Evolutionary conservation across 179 eudicot genomes (phyloP), one percentile per base, ranked within the genome.

Genomic region (Heliamphora pulchella): DNA sequence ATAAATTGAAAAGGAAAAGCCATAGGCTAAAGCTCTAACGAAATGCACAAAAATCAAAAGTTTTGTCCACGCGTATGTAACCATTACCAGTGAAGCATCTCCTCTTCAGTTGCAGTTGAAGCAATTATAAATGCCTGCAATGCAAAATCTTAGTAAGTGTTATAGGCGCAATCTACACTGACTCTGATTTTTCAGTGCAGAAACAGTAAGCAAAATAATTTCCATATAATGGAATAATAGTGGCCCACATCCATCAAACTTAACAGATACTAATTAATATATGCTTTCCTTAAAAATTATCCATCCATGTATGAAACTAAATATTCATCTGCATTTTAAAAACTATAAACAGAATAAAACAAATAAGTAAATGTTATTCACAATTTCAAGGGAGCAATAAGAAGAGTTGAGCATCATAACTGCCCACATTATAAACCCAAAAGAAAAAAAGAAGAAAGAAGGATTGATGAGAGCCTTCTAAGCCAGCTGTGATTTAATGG

Each of bases 91-190:
- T 79, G 86, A 63, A 76, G 77, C 97, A 92, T 92, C 80, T 92
- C 97, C 80, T 86, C 92, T 82, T 89, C 89, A 4, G 94, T 91
- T 50, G 90, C 97, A 81, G 94, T 91, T 83, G 97, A 92, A 80
- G 97, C 94, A 79, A 92, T 90, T 84, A 92, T 91, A 74, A 92
- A 92, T 22, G 97, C 97, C 97, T 92, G 89, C 66, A 86, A 66
- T 20, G 55, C 0, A 44, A 18, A 65, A 65, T 53, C 64, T 1
- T 14, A 44, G 31, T 57, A 47, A 79, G 64, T 17, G 31, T 31
- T 31, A 31, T 31, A 31, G 31, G 31, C 31, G 31, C 31, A 31
- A 31, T 31, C 31, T 31, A 31, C 31, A 31, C 31, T 31, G 31
- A 31, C 31, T 31, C 31, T 31, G 31, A 31, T 31, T 31, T 31